Evolutionary conservation across 768 basidiomycete species (phyloP).

Genomic region (Leccinum ochraceum): DNA sequence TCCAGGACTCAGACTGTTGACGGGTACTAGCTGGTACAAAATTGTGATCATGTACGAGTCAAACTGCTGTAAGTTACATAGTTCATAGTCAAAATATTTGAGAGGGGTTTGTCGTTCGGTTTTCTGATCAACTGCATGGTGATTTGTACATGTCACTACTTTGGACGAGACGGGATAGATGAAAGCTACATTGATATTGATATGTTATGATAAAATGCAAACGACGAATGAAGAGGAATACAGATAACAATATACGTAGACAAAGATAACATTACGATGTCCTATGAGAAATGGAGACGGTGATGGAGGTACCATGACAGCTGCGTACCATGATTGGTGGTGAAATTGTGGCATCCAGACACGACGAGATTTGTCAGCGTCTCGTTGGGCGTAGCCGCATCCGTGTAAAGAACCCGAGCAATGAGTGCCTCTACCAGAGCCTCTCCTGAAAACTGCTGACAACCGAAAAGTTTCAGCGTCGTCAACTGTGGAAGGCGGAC

Average conservation of each 20-base stretch:
- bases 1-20: not conserved
- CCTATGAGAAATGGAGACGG: slow-evolving; percentile 31
- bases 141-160: not conserved
- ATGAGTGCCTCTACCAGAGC: slow-evolving; percentile 55
- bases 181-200: not conserved
- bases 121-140: not conserved
- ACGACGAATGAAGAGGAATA: not conserved
- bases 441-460: slow-evolving; percentile 61
- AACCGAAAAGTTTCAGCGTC: slow-evolving; percentile 56
- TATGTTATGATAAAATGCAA: not conserved
- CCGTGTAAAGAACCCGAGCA: slow-evolving; percentile 46
- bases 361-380: slow-evolving; percentile 30
- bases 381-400: slow-evolving; percentile 30
- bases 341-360: slow-evolving; percentile 26
- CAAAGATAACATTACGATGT: not conserved
- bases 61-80: too few relatives aligned
- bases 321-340: slow-evolving; percentile 19
- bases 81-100: too few relatives aligned
- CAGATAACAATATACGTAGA: slow-evolving; percentile 12
- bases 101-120: not conserved
- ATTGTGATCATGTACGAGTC: too few relatives aligned
- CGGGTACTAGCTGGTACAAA: too few relatives aligned
- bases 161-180: too few relatives aligned
- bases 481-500: slow-evolving; percentile 58
- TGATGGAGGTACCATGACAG: slow-evolving; percentile 28